Evolutionary conservation across 169 alveolate genomes (phyloP), one percentile per base, ranked within the genome.

Genomic region (Plasmodium gaboni): DNA sequence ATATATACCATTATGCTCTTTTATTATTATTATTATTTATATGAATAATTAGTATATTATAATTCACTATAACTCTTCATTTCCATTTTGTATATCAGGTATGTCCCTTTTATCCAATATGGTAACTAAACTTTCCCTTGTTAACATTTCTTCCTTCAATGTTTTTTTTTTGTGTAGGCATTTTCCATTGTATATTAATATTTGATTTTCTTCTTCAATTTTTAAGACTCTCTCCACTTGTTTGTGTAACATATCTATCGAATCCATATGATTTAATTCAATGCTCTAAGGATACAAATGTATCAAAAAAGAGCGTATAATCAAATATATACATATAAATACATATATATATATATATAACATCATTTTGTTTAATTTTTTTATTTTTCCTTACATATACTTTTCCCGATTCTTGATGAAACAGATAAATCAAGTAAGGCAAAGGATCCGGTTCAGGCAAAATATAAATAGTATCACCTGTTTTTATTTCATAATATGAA

Each of bases 191-290:
- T 65, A 78, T 28, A 78, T 78, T 44, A 78, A 22, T 15, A 78
- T 78, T 59, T 78, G 89, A 44, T 78, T 64, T 46, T 78, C 89
- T 28, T 78, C 74, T 65, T 78, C 67, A 64, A 78, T 78, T 78
- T 78, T 67, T 44, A 78, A 28, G 8, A 19, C 5, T 51, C 67
- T 78, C 59, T 44, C 89, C 5, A 78, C 89, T 10, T 78, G 78
- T 19, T 78, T 78, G 22, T 78, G 74, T 4, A 78, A 76, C 48
- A 65, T 15, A 13, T 28, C 78, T 17, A 78, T 76, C 9, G 89
- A 64, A 32, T 78, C 89, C 59, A 17, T 4, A 60, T 78, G 74
- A 17, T 44, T 78, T 68, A 78, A 59, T 22, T 78, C 89, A 57
- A 78, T 78, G 44, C 80, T 64, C 89, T 78, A 53, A 63, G 68